Evolutionary conservation across 192 early-diverging fungal genomes (phyloP), one percentile per base, ranked within the genome.

Genomic region (Coemansia reversa): DNA sequence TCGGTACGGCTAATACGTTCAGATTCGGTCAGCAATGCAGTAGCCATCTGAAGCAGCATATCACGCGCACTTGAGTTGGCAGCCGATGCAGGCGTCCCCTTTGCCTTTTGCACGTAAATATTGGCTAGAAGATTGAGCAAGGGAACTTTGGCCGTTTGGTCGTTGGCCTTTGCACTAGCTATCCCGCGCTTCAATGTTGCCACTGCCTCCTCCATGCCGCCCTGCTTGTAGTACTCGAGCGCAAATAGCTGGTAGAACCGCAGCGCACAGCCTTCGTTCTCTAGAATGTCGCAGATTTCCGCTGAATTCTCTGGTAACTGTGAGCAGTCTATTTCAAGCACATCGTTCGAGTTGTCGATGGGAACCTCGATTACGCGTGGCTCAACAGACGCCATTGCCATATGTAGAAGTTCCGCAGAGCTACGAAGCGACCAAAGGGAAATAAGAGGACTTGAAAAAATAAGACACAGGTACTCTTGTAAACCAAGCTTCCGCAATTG

Each of bases 41-140:
- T 89, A 0, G 94, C 95, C 69, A 87, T 79, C 45, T 79, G 69
- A 51, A 92, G 70, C 53, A 81, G 80, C 51, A 85, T 66, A 19
- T 89, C 81, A 53, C 84, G 80, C 33, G 86, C 70, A 0, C 74
- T 66, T 16, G 66, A 65, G 5, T 24, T 25, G 6, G 39, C 65
- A 14, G 14, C 52, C 16, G 64, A 16, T 9, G 14, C 47, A 45
- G 74, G 23, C 9, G 58, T 39, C 12, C 8, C 48, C 58, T 82
- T 82, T 39, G 90, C 89, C 65, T 84, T 82, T 52, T 90, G 85
- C 60, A 95, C 89, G 69, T 91, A 83, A 20, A 91, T 86, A 47
- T 86, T 86, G 11, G 92, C 91, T 45, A 94, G 77, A 7, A 87
- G 69, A 39, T 86, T 91, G 18, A 92, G 83, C 2, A 95, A 78